Percentiles rank a stretch among this genome's conserved stretches.
phyloP scores from a whole-genome alignment of 306 rosid genomes.

The Fagus crenata region DNA sequence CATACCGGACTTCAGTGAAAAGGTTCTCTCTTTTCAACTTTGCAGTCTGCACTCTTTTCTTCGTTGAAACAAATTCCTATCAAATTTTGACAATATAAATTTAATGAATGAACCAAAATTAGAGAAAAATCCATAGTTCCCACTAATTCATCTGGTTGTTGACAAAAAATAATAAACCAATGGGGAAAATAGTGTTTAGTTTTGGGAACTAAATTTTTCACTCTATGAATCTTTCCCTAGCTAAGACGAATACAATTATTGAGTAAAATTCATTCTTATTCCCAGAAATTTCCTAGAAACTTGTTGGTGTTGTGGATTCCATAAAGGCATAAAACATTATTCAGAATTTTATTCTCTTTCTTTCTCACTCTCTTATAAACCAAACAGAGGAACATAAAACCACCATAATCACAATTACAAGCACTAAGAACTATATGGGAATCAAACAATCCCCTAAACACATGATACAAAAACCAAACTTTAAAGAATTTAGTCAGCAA shows the following conservation, averaged over 20 bases:
- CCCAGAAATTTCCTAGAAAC: background rate
- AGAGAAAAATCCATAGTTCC: background rate
- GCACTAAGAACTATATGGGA: background rate
- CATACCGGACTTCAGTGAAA: conserved; percentile 55
- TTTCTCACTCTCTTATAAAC: background rate
- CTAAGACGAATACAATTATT: background rate
- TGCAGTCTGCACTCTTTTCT: conserved; percentile 38
- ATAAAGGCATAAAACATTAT: background rate
- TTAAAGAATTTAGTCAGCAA: background rate
- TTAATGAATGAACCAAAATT: background rate
- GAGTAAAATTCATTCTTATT: background rate
- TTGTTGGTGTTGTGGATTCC: background rate
- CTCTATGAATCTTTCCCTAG: background rate
- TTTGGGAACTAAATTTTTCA: background rate
- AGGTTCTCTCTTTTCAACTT: conserved; percentile 41
- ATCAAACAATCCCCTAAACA: background rate
- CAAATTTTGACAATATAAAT: conserved; percentile 8
- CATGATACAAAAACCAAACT: background rate
- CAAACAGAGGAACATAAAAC: background rate
- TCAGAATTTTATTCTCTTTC: background rate
- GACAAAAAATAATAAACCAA: no score
- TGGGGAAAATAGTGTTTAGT: no score
- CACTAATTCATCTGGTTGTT: background rate
- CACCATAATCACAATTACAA: background rate
- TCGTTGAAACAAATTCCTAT: conserved; percentile 56